Evolutionary conservation across 2,329 filamentous ascomycete genomes (phyloP).

Genomic region (Purpureocillium takamizusanense): DNA sequence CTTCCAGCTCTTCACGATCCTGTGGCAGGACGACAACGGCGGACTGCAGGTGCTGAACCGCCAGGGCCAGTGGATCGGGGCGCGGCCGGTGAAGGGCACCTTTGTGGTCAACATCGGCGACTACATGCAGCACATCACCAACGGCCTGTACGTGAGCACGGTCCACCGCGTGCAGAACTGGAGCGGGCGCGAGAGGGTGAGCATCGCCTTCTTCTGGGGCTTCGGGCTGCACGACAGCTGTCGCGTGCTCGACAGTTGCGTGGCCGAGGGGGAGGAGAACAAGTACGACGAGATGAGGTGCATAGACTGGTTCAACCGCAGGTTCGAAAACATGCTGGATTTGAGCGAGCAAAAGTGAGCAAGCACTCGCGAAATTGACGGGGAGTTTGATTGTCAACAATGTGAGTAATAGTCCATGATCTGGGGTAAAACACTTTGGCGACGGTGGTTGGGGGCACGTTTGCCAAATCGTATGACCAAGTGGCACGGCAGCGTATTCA

Average conservation of each 20-base stretch:
- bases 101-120: conserved; percentile 45
- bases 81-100: conserved; percentile 27
- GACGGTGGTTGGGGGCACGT: too few relatives aligned
- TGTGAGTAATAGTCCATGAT: too few relatives aligned
- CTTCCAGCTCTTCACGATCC: conserved; percentile 40
- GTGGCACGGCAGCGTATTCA: too few relatives aligned
- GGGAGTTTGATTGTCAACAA: too few relatives aligned
- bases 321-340: conserved; percentile 22
- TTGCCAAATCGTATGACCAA: too few relatives aligned
- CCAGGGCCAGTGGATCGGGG: conserved; percentile 30
- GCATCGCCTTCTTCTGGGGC: conserved; percentile 38
- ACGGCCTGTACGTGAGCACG: conserved; percentile 37
- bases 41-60: conserved; percentile 34
- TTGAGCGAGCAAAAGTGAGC: neutral
- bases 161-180: conserved; percentile 38
- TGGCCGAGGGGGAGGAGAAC: conserved; percentile 20
- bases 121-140: conserved; percentile 41
- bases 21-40: conserved; percentile 32
- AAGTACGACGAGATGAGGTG: conserved; percentile 31
- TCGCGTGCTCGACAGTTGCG: conserved; percentile 26
- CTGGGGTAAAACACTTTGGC: too few relatives aligned
- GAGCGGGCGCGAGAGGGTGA: conserved; percentile 28
- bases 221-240: conserved; percentile 31
- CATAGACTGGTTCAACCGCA: conserved; percentile 25
- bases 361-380: too few relatives aligned